A percentile compares a stretch with the other conserved stretches of the same genome.
phyloP scores from a whole-genome alignment of 2,329 filamentous ascomycete genomes.

The Fusarium sp. region DNA sequence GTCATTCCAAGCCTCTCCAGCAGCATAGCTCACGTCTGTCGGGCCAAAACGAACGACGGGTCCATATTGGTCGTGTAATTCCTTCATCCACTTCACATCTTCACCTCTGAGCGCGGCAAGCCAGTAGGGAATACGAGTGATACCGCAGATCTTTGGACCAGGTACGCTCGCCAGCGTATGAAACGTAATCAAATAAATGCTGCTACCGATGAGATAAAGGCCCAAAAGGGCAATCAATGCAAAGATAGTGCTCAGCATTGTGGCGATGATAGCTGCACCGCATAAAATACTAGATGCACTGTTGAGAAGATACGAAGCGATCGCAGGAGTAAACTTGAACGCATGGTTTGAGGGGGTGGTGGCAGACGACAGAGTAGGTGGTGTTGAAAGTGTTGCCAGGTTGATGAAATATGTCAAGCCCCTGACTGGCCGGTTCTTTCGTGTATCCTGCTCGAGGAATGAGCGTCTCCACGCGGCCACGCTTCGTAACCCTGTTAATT shows the following conservation, averaged over 20 bases:
- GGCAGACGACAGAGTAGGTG: too few species aligned
- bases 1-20: constrained; percentile 25
- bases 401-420: too few species aligned
- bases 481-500: too few species aligned
- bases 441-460: too few species aligned
- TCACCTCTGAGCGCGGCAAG: constrained; percentile 1
- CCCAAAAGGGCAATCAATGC: not conserved
- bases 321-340: too few species aligned
- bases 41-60: constrained; percentile 32
- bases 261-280: too few species aligned
- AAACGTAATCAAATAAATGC: constrained; percentile 17
- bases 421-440: too few species aligned
- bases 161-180: constrained; percentile 26
- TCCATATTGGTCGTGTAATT: constrained; percentile 19
- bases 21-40: constrained; percentile 25
- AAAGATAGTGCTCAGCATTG: not conserved
- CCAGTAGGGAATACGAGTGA: constrained; percentile 30
- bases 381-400: too few species aligned
- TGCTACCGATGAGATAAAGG: not conserved
- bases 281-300: too few species aligned
- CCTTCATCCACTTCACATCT: constrained; percentile 24
- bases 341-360: too few species aligned
- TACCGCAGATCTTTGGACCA: constrained; percentile 21
- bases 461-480: too few species aligned
- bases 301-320: too few species aligned